A percentile compares a stretch with the other conserved stretches of the same genome.
Conservation (phyloP, 2,329 filamentous ascomycete genomes). For the Mycosphaerella sp. region DNA sequence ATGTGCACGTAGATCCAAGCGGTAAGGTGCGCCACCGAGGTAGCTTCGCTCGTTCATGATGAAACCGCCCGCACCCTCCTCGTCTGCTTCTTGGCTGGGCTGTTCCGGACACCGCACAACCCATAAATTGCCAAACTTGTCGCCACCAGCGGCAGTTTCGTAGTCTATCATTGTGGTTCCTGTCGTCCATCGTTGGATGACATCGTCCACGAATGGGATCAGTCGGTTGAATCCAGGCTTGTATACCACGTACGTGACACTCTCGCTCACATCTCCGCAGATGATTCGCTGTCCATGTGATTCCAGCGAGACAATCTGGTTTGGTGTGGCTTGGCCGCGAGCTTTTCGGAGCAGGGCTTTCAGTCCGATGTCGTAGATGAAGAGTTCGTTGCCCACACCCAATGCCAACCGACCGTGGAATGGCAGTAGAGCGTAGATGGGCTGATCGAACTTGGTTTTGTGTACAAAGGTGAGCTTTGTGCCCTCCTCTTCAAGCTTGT, state of each 20-base stretch:
- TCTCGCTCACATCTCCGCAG: slow-evolving; percentile 87
- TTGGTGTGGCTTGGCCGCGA: slow-evolving; percentile 29
- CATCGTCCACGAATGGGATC: slow-evolving; percentile 90
- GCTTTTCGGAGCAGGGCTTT: slow-evolving; percentile 88
- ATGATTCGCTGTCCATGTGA: slow-evolving; percentile 88
- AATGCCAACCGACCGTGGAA: slow-evolving; percentile 88
- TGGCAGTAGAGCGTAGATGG: slow-evolving; percentile 78
- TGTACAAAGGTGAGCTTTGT: slow-evolving; percentile 88
- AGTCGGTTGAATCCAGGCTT: slow-evolving; percentile 86
- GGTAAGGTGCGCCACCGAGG: slow-evolving; percentile 80
- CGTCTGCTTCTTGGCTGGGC: slow-evolving; percentile 81
- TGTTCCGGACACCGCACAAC: slow-evolving; percentile 82
- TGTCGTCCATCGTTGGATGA: slow-evolving; percentile 82
- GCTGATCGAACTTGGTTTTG: slow-evolving; percentile 87
- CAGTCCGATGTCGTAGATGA: slow-evolving; percentile 89
- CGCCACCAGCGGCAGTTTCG: slow-evolving; percentile 86
- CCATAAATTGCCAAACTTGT: slow-evolving; percentile 98
- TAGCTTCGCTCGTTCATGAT: slow-evolving; percentile 87
- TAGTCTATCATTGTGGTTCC: slow-evolving; percentile 94
- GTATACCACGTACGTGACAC: slow-evolving; percentile 86
- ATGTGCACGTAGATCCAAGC: slow-evolving; percentile 78
- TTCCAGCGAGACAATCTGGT: slow-evolving; percentile 78
- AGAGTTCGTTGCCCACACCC: slow-evolving; percentile 75
- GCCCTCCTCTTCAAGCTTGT: slow-evolving; percentile 82
- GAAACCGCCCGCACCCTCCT: slow-evolving; percentile 83